Evolutionary conservation across 805 yeast genomes (phyloP).

Genomic region (Starmerella apis): DNA sequence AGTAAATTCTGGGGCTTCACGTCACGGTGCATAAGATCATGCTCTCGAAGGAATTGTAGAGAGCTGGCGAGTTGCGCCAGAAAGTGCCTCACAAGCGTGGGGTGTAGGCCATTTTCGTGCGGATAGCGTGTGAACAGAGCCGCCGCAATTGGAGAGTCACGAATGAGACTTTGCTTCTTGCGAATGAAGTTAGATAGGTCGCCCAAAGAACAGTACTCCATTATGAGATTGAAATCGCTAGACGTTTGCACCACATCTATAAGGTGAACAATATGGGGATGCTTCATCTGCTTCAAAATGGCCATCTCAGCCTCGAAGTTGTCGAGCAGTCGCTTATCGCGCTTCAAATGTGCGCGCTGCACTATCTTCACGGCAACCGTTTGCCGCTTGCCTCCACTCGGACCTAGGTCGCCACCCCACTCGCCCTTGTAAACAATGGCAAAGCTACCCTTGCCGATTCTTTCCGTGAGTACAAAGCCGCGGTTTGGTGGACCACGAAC

Average conservation of each 20-base stretch:
- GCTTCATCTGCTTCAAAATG: slow-evolving; percentile 75
- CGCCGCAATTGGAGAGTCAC: slow-evolving; percentile 67
- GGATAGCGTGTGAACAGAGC: slow-evolving; percentile 74
- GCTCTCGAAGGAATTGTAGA: slow-evolving; percentile 65
- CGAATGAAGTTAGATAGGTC: slow-evolving; percentile 82
- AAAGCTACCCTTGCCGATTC: slow-evolving; percentile 91
- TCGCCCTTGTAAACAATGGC: slow-evolving; percentile 89
- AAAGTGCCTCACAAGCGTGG: slow-evolving; percentile 69
- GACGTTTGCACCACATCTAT: slow-evolving; percentile 70
- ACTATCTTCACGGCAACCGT: slow-evolving; percentile 88
- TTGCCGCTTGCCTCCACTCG: not conserved
- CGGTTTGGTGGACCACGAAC: slow-evolving; percentile 9
- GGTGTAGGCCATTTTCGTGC: slow-evolving; percentile 64
- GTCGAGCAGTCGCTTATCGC: slow-evolving; percentile 72
- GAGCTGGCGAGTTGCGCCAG: slow-evolving; percentile 80
- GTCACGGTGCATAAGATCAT: slow-evolving; percentile 86
- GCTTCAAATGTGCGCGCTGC: slow-evolving; percentile 54
- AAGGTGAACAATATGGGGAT: slow-evolving; percentile 84
- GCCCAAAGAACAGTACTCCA: slow-evolving; percentile 96
- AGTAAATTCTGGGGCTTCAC: slow-evolving; percentile 84
- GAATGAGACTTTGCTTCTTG: slow-evolving; percentile 57
- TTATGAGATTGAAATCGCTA: slow-evolving; percentile 72
- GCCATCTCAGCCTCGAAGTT: slow-evolving; percentile 87
- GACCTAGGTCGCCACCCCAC: slow-evolving; percentile 17
- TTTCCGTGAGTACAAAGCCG: slow-evolving; percentile 41